Evolutionary conservation across 805 yeast genomes (phyloP).

Genomic region (Lachancea sp.): DNA sequence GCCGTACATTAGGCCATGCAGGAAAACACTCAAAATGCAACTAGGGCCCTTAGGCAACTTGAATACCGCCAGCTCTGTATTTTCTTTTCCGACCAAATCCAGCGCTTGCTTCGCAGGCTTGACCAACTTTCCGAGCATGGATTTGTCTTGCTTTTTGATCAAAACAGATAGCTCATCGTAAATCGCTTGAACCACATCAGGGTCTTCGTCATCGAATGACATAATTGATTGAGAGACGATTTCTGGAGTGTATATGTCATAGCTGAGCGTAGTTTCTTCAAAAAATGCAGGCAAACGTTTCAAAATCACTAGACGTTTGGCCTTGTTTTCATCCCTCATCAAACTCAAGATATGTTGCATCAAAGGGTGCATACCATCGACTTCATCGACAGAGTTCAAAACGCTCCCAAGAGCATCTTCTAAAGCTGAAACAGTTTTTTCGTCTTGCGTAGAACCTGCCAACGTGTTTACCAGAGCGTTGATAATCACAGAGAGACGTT

Average conservation of each 20-base stretch:
- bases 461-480: slow-evolving; percentile 64
- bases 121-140: slow-evolving; percentile 67
- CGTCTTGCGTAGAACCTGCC: slow-evolving; percentile 33
- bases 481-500: slow-evolving; percentile 65
- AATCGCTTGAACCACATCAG: slow-evolving; percentile 55
- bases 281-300: slow-evolving; percentile 70
- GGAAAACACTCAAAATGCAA: slow-evolving; percentile 82
- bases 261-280: slow-evolving; percentile 56
- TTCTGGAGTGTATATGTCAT: slow-evolving; percentile 66
- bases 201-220: slow-evolving; percentile 64
- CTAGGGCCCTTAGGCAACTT: slow-evolving; percentile 72
- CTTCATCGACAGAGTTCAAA: slow-evolving; percentile 65
- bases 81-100: slow-evolving; percentile 52
- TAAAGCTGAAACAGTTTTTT: slow-evolving; percentile 25
- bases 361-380: slow-evolving; percentile 76
- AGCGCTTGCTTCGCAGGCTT: slow-evolving; percentile 76
- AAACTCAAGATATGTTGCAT: slow-evolving; percentile 73
- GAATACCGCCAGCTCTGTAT: slow-evolving; percentile 69
- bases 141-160: slow-evolving; percentile 68
- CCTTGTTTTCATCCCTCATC: slow-evolving; percentile 68
- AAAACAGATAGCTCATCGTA: slow-evolving; percentile 59
- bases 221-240: slow-evolving; percentile 64
- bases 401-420: slow-evolving; percentile 57
- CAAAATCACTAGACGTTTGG: slow-evolving; percentile 56
- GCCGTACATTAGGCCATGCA: slow-evolving; percentile 96